A percentile compares a stretch with the other conserved stretches of the same genome.
These are phyloP conservation scores for Zizania latifolia DNA, from an alignment of 176 grass and related monocot genomes.

Conservation along the genomic window DNA sequence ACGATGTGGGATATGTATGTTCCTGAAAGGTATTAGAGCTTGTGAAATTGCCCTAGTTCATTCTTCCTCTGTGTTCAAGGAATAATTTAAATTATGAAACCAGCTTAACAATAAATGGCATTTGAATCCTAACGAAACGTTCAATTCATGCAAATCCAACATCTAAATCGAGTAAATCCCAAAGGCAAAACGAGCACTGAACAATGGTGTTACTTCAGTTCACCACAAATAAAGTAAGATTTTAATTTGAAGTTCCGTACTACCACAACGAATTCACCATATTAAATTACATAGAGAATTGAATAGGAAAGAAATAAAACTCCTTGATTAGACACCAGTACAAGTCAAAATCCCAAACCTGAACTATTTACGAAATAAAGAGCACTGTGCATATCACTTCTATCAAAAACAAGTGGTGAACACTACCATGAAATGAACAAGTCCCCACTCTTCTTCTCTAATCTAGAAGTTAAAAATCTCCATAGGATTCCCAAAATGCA, in stretches of 20 bases:
- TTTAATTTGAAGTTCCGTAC: not conserved
- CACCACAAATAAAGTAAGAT: not conserved
- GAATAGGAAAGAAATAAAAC: not conserved
- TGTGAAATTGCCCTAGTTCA: not conserved
- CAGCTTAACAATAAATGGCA: too few relatives aligned
- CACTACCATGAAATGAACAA: not conserved
- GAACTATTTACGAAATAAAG: slow-evolving; percentile 1
- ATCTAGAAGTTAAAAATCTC: not conserved
- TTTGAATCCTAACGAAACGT: not conserved
- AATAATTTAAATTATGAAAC: not conserved
- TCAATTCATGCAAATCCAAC: not conserved
- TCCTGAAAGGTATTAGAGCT: not conserved
- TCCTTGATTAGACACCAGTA: not conserved
- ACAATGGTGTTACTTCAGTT: not conserved
- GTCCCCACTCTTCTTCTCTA: not conserved
- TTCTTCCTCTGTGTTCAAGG: not conserved
- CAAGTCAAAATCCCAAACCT: not conserved
- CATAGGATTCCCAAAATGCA: not conserved
- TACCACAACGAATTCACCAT: not conserved
- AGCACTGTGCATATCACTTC: not conserved
- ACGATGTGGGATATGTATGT: not conserved
- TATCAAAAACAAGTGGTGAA: not conserved
- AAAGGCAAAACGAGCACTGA: not conserved
- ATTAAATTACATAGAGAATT: not conserved
- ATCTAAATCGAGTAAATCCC: not conserved